Percentiles rank a stretch among this genome's conserved stretches.
phyloP scores from a whole-genome alignment of 805 yeast genomes.

The Candida rishiriensis region DNA sequence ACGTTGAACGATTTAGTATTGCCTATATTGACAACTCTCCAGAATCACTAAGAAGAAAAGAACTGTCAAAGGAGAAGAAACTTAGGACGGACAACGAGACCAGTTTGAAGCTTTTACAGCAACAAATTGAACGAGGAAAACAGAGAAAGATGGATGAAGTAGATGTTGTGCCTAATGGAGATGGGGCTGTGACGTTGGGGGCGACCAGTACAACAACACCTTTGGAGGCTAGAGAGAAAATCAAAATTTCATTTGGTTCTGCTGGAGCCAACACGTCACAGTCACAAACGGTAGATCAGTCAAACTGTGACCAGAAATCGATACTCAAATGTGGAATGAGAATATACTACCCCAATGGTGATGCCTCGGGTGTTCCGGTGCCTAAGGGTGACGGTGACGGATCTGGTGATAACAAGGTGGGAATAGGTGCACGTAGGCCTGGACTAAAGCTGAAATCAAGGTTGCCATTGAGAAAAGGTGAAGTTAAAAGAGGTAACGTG shows the following conservation, averaged over 20 bases:
- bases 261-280: neutral
- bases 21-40: conserved; percentile 53
- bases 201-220: neutral
- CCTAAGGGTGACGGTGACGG: neutral
- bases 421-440: neutral
- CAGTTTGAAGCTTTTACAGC: conserved; percentile 37
- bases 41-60: conserved; percentile 39
- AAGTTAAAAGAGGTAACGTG: conserved; percentile 1
- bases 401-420: too few species aligned
- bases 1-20: conserved; percentile 34
- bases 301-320: conserved; percentile 9
- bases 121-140: conserved; percentile 49
- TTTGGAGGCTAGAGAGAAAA: conserved; percentile 13
- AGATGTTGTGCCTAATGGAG: neutral
- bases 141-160: conserved; percentile 7
- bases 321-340: conserved; percentile 28
- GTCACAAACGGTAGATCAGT: neutral
- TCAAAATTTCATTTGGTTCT: conserved; percentile 14
- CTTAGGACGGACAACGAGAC: conserved; percentile 43
- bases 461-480: neutral
- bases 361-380: conserved; percentile 6
- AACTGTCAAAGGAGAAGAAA: conserved; percentile 33
- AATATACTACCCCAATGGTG: conserved; percentile 15
- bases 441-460: conserved; percentile 15
- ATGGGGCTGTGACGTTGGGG: neutral